Percentiles rank a stretch among this genome's conserved stretches.
These are phyloP conservation scores for Coprinopsis strossmayeri DNA, from an alignment of 768 basidiomycete genomes.

Conservation along the genomic window DNA sequence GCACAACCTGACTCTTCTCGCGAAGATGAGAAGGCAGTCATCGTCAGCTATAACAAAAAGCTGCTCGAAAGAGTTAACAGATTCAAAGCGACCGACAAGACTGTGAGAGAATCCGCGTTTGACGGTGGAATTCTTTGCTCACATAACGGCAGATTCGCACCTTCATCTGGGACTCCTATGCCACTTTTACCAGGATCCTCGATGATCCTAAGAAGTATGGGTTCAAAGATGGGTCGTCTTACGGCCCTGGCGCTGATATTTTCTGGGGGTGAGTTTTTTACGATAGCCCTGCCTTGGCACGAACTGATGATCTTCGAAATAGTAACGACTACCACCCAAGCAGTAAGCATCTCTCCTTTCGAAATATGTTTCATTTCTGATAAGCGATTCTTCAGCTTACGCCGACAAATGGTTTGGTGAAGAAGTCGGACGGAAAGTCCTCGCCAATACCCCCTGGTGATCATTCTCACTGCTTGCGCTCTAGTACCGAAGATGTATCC, in stretches of 20 bases:
- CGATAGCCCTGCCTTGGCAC: neutral
- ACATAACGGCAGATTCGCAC: conserved; percentile 31
- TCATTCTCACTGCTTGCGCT: neutral
- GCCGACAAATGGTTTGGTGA: conserved; percentile 34
- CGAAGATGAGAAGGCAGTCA: conserved; percentile 37
- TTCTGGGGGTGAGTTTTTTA: conserved; percentile 46
- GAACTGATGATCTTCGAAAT: conserved; percentile 2
- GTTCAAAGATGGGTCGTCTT: conserved; percentile 46
- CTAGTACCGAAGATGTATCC: neutral
- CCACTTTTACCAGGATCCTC: conserved; percentile 43
- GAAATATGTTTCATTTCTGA: conserved; percentile 2
- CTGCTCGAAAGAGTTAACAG: conserved; percentile 32
- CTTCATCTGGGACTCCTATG: conserved; percentile 44
- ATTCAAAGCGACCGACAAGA: conserved; percentile 38
- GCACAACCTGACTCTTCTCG: conserved; percentile 32
- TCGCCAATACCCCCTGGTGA: conserved; percentile 1
- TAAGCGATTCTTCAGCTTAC: conserved; percentile 21
- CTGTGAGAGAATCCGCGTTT: conserved; percentile 31
- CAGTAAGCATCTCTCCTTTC: conserved; percentile 26
- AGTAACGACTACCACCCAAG: conserved; percentile 52
- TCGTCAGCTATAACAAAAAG: conserved; percentile 45
- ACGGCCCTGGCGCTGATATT: conserved; percentile 32
- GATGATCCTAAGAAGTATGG: conserved; percentile 44
- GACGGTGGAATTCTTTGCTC: neutral
- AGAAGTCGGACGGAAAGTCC: conserved; percentile 1